Conservation (phyloP, 2,329 filamentous ascomycete genomes). For the Verticillium dahliae region DNA sequence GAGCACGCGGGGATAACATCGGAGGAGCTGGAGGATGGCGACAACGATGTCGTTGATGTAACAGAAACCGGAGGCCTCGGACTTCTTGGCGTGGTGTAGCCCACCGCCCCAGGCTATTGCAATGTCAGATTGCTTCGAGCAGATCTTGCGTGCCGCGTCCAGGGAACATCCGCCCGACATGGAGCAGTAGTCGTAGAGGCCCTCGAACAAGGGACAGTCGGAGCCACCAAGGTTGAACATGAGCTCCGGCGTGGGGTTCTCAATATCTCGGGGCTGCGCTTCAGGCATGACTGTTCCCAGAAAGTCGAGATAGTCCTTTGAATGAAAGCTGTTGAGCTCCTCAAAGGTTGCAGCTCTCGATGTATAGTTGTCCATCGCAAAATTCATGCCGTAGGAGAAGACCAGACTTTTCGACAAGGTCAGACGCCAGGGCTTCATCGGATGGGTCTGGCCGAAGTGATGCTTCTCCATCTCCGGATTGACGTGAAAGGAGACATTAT, state of each 20-base stretch:
- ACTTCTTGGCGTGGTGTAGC: constrained; percentile 91
- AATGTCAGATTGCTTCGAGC: constrained; percentile 82
- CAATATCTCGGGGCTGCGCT: constrained; percentile 57
- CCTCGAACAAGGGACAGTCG: constrained; percentile 95
- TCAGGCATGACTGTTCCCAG: constrained; percentile 65
- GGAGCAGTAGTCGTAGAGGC: constrained; percentile 90
- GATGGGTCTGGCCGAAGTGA: constrained; percentile 94
- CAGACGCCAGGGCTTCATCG: constrained; percentile 98
- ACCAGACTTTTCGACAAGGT: constrained; percentile 94
- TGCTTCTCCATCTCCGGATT: constrained; percentile 93
- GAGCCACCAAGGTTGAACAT: constrained; percentile 84
- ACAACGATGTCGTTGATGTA: constrained; percentile 99
- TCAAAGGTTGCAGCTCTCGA: constrained; percentile 79
- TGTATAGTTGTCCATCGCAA: constrained; percentile 92
- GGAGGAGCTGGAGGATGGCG: constrained; percentile 85
- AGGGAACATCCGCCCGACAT: constrained; percentile 87
- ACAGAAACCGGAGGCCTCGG: constrained; percentile 91
- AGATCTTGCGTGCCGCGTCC: constrained; percentile 84
- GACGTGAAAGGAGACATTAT: constrained; percentile 91
- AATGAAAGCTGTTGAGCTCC: constrained; percentile 82
- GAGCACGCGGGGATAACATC: constrained; percentile 87
- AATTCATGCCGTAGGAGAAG: constrained; percentile 89
- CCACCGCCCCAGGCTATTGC: constrained; percentile 97
- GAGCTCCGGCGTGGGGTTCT: constrained; percentile 54
- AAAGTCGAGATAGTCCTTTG: constrained; percentile 85